Evolutionary conservation across 805 yeast genomes (phyloP).

Genomic region (Suhomyces sp.): DNA sequence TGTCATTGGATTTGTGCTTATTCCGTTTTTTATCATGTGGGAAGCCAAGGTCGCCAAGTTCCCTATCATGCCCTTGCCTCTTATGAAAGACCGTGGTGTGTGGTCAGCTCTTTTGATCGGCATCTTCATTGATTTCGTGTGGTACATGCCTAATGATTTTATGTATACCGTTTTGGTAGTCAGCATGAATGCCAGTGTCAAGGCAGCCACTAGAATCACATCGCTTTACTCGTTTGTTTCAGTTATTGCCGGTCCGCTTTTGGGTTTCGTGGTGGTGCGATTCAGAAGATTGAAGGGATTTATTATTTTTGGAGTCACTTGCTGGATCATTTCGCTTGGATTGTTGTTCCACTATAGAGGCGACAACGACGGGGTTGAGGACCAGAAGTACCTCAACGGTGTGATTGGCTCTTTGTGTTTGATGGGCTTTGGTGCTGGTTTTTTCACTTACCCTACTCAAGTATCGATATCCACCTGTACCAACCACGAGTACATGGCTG

Average conservation of each 20-base stretch:
- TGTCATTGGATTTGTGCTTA: slow-evolving; percentile 59
- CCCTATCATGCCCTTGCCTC: slow-evolving; percentile 61
- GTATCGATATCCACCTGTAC: slow-evolving; percentile 58
- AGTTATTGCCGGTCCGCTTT: slow-evolving; percentile 54
- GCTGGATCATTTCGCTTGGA: slow-evolving; percentile 65
- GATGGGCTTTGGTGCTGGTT: slow-evolving; percentile 72
- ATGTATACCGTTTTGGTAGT: slow-evolving; percentile 65
- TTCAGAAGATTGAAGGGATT: slow-evolving; percentile 56
- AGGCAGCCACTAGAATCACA: slow-evolving; percentile 66
- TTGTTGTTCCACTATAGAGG: slow-evolving; percentile 57
- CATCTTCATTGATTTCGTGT: slow-evolving; percentile 56
- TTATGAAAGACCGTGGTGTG: slow-evolving; percentile 66
- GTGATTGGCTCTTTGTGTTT: slow-evolving; percentile 63
- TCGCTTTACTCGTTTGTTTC: slow-evolving; percentile 64
- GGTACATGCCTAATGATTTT: slow-evolving; percentile 68
- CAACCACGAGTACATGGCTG: slow-evolving; percentile 64
- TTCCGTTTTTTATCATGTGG: slow-evolving; percentile 61
- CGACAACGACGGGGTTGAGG: slow-evolving; percentile 35
- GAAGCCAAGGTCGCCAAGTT: slow-evolving; percentile 53
- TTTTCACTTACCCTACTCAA: slow-evolving; percentile 64
- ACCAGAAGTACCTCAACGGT: slow-evolving; percentile 40
- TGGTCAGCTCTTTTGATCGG: slow-evolving; percentile 68
- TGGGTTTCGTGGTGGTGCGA: slow-evolving; percentile 51
- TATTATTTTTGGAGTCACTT: slow-evolving; percentile 53
- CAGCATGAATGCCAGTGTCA: slow-evolving; percentile 54